Conservation (phyloP, 1,284 basidiomycete genomes). For the Porogramme epimiltina region DNA sequence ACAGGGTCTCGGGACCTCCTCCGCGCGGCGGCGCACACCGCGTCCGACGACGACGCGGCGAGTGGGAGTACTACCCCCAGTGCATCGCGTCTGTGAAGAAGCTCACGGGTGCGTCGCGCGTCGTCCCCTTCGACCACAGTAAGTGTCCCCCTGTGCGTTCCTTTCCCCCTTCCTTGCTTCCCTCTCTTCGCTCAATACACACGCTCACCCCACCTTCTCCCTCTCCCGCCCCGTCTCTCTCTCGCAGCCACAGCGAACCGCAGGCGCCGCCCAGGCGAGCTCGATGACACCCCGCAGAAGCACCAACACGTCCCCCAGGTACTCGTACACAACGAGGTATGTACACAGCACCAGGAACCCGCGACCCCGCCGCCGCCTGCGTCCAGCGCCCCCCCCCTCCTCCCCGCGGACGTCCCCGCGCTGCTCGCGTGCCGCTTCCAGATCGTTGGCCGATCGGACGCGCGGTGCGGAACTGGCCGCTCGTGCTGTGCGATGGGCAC, state of each 20-base stretch:
- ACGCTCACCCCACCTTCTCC: background rate
- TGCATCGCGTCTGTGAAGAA: constrained; percentile 59
- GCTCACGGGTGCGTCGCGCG: constrained; percentile 58
- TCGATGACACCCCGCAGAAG: constrained; percentile 41
- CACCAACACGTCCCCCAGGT: constrained; percentile 49
- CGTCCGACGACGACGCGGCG: constrained; percentile 48
- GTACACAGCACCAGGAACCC: no score
- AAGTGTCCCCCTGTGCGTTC: constrained; percentile 22
- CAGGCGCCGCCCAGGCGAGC: constrained; percentile 41
- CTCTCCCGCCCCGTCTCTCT: no score
- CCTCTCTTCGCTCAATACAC: background rate
- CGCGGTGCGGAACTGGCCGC: constrained; percentile 57
- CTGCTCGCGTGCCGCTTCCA: constrained; percentile 55
- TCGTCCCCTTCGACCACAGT: constrained; percentile 69
- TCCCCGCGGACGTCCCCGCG: constrained; percentile 45
- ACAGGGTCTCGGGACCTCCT: constrained; percentile 57
- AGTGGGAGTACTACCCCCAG: constrained; percentile 61
- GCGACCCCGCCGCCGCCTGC: constrained; percentile 46
- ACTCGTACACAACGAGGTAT: constrained; percentile 63
- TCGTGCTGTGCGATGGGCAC: constrained; percentile 63
- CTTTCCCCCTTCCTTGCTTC: background rate
- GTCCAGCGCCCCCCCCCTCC: constrained; percentile 56
- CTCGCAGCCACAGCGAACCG: constrained; percentile 45
- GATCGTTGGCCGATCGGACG: constrained; percentile 69
- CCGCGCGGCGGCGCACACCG: constrained; percentile 42